phyloP scores from a whole-genome alignment of 306 rosid species.

The Fagus crenata region DNA sequence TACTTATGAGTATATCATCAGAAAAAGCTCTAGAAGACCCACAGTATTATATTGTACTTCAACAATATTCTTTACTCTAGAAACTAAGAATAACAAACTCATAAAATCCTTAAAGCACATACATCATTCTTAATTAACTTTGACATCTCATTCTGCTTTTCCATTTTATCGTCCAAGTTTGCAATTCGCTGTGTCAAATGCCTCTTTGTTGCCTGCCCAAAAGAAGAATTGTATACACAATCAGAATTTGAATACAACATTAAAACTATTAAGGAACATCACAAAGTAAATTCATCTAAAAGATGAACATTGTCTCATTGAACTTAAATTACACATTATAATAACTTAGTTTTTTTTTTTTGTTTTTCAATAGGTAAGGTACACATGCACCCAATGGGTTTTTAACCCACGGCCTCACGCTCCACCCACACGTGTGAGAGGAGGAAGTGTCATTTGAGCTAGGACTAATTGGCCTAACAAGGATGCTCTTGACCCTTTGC shows the following conservation, averaged over 20 bases:
- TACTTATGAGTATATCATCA: background rate
- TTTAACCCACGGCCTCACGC: too few species aligned
- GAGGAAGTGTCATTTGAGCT: too few species aligned
- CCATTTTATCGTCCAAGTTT: conserved; percentile 83
- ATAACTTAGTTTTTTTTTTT: background rate
- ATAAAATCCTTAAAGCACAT: conserved; percentile 32
- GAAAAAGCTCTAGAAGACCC: background rate
- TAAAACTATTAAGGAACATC: background rate
- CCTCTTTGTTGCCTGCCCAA: conserved; percentile 80
- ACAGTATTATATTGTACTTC: background rate
- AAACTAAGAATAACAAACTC: conserved; percentile 5
- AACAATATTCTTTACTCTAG: background rate
- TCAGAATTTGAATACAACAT: conserved; percentile 2
- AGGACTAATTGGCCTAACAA: too few species aligned
- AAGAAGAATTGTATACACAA: conserved; percentile 26
- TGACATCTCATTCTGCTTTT: conserved; percentile 72
- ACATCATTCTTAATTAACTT: conserved; percentile 69
- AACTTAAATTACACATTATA: background rate
- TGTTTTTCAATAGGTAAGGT: too few species aligned
- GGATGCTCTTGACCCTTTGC: too few species aligned
- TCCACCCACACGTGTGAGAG: too few species aligned
- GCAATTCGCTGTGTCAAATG: conserved; percentile 93
- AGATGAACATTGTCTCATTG: background rate
- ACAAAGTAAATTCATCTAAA: background rate
- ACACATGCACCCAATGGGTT: too few species aligned